Conservation (phyloP, 768 basidiomycete genomes). For the Russula compacta region DNA sequence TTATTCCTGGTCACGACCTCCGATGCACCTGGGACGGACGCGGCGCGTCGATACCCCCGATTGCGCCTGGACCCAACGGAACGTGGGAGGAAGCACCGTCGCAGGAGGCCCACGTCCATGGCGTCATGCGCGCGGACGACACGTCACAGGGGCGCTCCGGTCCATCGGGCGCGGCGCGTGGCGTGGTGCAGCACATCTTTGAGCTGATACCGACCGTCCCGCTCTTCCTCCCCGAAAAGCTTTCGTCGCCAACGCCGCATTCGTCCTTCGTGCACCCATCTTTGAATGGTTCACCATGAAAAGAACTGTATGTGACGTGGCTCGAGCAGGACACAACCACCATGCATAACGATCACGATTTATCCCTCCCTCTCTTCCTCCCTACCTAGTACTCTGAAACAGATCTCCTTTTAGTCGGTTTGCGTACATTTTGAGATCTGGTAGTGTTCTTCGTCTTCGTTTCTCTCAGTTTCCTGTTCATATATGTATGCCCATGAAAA, state of each 20-base stretch:
- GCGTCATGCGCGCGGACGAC: conserved; percentile 62
- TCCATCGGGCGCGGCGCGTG: conserved; percentile 28
- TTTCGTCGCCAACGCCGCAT: conserved; percentile 31
- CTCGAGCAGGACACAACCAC: too few relatives aligned
- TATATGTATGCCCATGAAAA: conserved; percentile 8
- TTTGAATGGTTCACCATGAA: conserved; percentile 28
- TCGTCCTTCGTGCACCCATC: conserved; percentile 27
- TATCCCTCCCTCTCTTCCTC: too few relatives aligned
- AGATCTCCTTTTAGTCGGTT: too few relatives aligned
- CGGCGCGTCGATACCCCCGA: conserved; percentile 26
- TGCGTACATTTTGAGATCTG: background rate
- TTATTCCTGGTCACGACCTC: conserved; percentile 73
- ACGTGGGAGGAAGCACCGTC: conserved; percentile 41
- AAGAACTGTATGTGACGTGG: too few relatives aligned
- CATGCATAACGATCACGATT: too few relatives aligned
- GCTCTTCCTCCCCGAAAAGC: conserved; percentile 47
- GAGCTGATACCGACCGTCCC: conserved; percentile 73
- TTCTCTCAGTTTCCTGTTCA: background rate
- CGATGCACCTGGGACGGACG: conserved; percentile 90
- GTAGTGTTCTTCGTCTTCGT: background rate
- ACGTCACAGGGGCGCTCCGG: conserved; percentile 25
- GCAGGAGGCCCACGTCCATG: conserved; percentile 80
- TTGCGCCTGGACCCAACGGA: conserved; percentile 37
- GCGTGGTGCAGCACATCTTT: conserved; percentile 64
- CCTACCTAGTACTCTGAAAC: too few relatives aligned